Evolutionary conservation across 176 grass and related monocot genomes (phyloP).

Genomic region (Canna indica): DNA sequence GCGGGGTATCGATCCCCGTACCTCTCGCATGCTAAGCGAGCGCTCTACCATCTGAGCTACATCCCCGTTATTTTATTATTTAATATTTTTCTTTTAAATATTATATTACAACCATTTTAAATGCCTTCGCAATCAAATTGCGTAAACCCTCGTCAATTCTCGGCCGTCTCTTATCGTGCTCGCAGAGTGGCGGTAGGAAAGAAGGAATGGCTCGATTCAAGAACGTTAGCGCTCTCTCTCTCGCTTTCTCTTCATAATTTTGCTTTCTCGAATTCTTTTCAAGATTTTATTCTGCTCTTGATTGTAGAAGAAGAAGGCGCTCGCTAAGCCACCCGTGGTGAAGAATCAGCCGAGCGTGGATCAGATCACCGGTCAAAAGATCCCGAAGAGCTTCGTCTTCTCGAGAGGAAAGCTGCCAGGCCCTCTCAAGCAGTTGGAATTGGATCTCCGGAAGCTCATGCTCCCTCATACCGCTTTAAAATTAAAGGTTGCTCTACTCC

Average conservation of each 20-base stretch:
- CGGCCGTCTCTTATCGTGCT: no score
- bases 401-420: conserved; percentile 63
- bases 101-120: no score
- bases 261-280: background rate
- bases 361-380: conserved; percentile 72
- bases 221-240: background rate
- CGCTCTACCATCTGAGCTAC: conserved; percentile 99
- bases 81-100: no score
- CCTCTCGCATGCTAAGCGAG: conserved; percentile 99
- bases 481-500: conserved; percentile 23
- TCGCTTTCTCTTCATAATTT: background rate
- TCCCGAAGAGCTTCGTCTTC: conserved; percentile 93
- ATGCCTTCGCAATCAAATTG: no score
- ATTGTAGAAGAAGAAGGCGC: conserved; percentile 11
- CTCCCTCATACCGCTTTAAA: conserved; percentile 38
- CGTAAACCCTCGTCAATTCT: no score
- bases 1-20: conserved; percentile 86
- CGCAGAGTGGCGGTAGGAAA: background rate
- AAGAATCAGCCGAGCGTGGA: conserved; percentile 67
- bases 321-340: conserved; percentile 27
- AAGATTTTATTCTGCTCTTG: background rate
- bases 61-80: no score
- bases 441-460: conserved; percentile 60
- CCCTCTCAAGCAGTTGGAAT: conserved; percentile 64
- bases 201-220: conserved; percentile 16